Evolutionary conservation across 768 basidiomycete genomes (phyloP).

Genomic region (Boletus rubropictus): DNA sequence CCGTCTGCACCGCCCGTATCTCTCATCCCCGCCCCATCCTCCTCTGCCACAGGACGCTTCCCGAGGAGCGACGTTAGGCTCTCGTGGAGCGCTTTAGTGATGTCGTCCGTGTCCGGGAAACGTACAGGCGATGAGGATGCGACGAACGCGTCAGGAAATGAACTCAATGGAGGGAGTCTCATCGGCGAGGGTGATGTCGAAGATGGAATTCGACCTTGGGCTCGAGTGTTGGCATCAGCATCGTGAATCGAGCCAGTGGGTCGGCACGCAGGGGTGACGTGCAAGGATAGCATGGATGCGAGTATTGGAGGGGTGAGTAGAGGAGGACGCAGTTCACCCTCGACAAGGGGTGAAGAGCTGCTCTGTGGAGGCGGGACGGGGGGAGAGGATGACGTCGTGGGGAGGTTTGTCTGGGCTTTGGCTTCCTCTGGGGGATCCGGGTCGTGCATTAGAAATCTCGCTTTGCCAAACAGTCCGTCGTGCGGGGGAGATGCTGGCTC

Average conservation of each 20-base stretch:
- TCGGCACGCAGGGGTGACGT: background rate
- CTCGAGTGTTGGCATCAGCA: conserved; percentile 18
- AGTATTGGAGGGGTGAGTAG: background rate
- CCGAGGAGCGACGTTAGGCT: conserved; percentile 65
- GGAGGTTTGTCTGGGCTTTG: background rate
- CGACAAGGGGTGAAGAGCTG: conserved; percentile 22
- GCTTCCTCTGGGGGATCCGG: conserved; percentile 17
- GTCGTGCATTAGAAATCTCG: conserved; percentile 28
- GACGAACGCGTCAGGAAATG: conserved; percentile 9
- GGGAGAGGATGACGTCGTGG: conserved; percentile 13
- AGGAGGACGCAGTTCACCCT: conserved; percentile 1
- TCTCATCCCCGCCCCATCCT: conserved; percentile 26
- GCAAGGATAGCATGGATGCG: background rate
- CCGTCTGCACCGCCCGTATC: conserved; percentile 7
- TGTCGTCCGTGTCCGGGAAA: conserved; percentile 39
- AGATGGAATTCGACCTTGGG: conserved; percentile 45
- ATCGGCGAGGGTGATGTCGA: conserved; percentile 52
- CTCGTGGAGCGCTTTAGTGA: conserved; percentile 58
- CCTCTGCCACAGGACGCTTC: conserved; percentile 50
- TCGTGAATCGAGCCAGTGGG: conserved; percentile 8
- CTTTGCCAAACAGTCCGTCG: conserved; percentile 29
- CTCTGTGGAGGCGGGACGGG: conserved; percentile 23
- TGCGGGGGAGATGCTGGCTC: background rate
- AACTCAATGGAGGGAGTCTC: conserved; percentile 33
- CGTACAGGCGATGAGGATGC: conserved; percentile 28